phyloP scores from a whole-genome alignment of 176 grass and related monocot genomes.

The Bolboschoenus planiculmis region DNA sequence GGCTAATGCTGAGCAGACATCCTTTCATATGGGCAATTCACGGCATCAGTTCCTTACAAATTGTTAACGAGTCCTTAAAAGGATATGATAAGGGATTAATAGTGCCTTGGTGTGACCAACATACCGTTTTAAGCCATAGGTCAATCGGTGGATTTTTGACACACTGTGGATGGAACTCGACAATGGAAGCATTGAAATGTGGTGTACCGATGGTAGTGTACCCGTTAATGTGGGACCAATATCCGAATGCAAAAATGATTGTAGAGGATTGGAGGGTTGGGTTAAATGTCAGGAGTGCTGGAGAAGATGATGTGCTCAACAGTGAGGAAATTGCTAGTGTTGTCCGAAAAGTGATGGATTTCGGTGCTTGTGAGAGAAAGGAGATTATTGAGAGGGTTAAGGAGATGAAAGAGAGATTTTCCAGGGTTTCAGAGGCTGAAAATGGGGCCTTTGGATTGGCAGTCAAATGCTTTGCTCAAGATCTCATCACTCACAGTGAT shows the following conservation, averaged over 20 bases:
- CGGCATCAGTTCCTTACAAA: neutral
- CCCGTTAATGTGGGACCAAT: constrained; percentile 23
- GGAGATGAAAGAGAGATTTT: constrained; percentile 14
- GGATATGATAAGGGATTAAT: neutral
- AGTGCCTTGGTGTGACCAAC: constrained; percentile 26
- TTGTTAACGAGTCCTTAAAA: neutral
- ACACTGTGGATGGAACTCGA: constrained; percentile 23
- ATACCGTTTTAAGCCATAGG: constrained; percentile 6
- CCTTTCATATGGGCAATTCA: constrained; percentile 6
- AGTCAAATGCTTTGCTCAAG: neutral
- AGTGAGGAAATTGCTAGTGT: constrained; percentile 12
- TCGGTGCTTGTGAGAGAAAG: constrained; percentile 7
- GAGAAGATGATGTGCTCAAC: neutral
- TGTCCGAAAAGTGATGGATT: constrained; percentile 15
- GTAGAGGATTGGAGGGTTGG: constrained; percentile 23
- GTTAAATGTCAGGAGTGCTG: neutral
- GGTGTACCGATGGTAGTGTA: constrained; percentile 16
- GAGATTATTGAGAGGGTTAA: constrained; percentile 2
- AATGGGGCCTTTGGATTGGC: neutral
- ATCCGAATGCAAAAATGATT: constrained; percentile 23
- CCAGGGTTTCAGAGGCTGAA: neutral
- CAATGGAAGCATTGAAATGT: constrained; percentile 4
- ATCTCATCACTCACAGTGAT: neutral
- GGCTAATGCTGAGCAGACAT: constrained; percentile 2
- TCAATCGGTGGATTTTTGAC: constrained; percentile 25